phyloP scores from a whole-genome alignment of 1,139 yeast species.

The Ogataea hybrid region DNA sequence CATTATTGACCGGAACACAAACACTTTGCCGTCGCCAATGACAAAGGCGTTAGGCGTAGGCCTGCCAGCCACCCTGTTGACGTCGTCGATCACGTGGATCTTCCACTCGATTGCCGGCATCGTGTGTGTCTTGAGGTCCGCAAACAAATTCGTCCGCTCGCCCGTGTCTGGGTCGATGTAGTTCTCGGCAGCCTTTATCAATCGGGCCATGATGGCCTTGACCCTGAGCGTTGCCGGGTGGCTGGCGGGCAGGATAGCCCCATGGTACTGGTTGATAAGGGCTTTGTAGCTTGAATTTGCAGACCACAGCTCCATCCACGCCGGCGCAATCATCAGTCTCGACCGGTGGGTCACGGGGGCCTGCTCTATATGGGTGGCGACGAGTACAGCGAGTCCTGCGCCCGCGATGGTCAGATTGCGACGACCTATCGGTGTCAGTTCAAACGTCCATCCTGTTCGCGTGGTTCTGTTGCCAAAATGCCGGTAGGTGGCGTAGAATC shows the following conservation, averaged over 20 bases:
- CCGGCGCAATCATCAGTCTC: constrained; percentile 73
- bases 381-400: constrained; percentile 41
- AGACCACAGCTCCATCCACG: constrained; percentile 59
- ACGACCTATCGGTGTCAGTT: constrained; percentile 15
- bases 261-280: constrained; percentile 48
- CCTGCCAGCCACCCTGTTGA: constrained; percentile 34
- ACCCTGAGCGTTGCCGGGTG: constrained; percentile 61
- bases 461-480: constrained; percentile 24
- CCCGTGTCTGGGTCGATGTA: constrained; percentile 36
- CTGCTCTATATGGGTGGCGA: constrained; percentile 63
- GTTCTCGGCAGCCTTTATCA: constrained; percentile 57
- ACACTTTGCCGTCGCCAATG: constrained; percentile 93
- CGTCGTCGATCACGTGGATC: constrained; percentile 76
- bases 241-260: constrained; percentile 46
- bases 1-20: constrained; percentile 77
- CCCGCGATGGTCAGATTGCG: constrained; percentile 20
- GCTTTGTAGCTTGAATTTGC: constrained; percentile 70
- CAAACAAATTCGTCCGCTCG: constrained; percentile 25
- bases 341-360: constrained; percentile 82
- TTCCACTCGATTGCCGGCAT: constrained; percentile 59
- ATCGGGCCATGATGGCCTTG: constrained; percentile 54
- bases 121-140: constrained; percentile 21
- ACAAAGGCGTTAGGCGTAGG: constrained; percentile 93
- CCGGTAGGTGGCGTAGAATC: constrained; percentile 21
- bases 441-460: constrained; percentile 9